Evolutionary conservation across 805 yeast species (phyloP), one percentile per base, ranked within the genome.

Genomic region (Jamesozyma spencerorum): DNA sequence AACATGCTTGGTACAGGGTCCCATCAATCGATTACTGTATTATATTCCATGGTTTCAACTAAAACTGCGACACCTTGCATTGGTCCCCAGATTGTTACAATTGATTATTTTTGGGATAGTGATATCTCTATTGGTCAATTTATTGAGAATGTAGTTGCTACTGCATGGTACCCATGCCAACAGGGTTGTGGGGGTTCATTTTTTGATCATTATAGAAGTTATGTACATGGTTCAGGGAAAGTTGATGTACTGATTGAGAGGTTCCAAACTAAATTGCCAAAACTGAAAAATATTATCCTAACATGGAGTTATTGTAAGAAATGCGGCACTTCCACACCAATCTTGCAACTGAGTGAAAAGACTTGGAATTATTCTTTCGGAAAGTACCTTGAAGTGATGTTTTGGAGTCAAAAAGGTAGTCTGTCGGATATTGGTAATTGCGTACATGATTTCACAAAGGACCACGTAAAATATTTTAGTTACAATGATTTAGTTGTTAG

Each of bases 331-430:
- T 69, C 81, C 0, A 79, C 94, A 2, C 92, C 96, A 0, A 77
- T 82, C 5, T 64, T 80, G 12, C 84, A 85, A 15, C 77, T 94
- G 81, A 82, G 84, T 51, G 90, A 86, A 37, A 79, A 79, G 31
- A 79, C 97, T 0, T 88, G 94, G 81, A 86, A 81, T 53, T 80
- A 79, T 47, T 90, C 97, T 0, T 81, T 92, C 61, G 98, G 97
- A 0, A 94, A 94, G 55, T 92, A 84, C 56, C 65, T 92, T 18
- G 97, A 92, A 63, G 65, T 88, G 18, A 68, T 82, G 24, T 88
- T 88, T 56, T 86, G 94, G 84, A 75, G 82, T 41, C 62, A 68
- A 28, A 68, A 65, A 15, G 64, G 77, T 30, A 67, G 74, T 12
- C 66, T 77, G 42, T 67, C 77, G 5, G 81, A 79, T 2, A 62